These are phyloP conservation scores for Babesia ovata DNA, from an alignment of 169 alveolate genomes.

Conservation along the genomic window DNA sequence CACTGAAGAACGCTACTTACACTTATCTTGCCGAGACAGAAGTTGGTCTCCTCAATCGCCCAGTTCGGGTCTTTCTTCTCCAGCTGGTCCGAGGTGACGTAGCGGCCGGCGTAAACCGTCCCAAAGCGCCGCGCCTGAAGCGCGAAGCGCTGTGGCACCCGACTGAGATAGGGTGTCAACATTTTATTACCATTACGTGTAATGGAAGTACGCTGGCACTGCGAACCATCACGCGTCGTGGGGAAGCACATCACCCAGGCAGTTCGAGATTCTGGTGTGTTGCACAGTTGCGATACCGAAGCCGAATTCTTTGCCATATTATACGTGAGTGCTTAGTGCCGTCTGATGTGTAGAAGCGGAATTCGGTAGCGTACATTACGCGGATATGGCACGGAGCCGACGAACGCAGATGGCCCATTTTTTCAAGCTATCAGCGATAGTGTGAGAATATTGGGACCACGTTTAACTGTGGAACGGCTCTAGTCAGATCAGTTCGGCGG, in stretches of 20 bases:
- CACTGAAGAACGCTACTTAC: conserved; percentile 48
- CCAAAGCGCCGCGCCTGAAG: conserved; percentile 58
- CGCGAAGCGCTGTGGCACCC: conserved; percentile 28
- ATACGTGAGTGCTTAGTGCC: no score
- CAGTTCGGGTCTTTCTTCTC: conserved; percentile 86
- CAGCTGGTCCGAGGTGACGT: conserved; percentile 83
- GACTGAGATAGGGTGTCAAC: background rate
- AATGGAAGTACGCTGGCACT: background rate
- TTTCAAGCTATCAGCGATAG: no score
- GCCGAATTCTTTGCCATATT: no score
- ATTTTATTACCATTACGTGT: background rate
- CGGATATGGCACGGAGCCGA: no score
- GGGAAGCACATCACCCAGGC: conserved; percentile 8
- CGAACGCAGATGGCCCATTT: no score
- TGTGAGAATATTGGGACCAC: no score
- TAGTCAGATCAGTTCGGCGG: no score
- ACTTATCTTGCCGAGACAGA: conserved; percentile 88
- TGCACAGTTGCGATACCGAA: no score
- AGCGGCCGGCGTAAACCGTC: conserved; percentile 82
- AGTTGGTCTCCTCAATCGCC: conserved; percentile 92
- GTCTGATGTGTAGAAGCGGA: no score
- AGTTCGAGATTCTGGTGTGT: background rate
- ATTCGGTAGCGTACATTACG: no score
- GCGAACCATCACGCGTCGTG: background rate
- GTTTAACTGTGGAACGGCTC: no score